Evolutionary conservation across 306 rosid genomes (phyloP).

Genomic region (Pachyrhizus erosus): DNA sequence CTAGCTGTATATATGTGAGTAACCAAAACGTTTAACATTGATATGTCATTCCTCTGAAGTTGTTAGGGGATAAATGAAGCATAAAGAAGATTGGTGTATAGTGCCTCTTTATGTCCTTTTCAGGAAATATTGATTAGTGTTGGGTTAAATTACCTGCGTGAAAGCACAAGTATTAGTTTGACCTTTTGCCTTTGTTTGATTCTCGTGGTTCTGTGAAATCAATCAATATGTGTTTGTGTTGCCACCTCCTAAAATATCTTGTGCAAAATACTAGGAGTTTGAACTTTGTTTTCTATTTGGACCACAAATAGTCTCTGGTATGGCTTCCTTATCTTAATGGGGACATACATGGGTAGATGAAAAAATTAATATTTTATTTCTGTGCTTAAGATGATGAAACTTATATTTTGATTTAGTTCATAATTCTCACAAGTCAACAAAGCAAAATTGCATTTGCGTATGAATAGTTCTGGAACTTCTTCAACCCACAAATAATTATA

Average conservation of each 20-base stretch:
- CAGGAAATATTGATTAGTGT: constrained; percentile 13
- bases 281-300: constrained; percentile 33
- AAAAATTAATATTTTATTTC: constrained; percentile 14
- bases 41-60: constrained; percentile 1
- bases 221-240: neutral
- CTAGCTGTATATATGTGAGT: constrained; percentile 1
- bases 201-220: constrained; percentile 25
- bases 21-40: constrained; percentile 16
- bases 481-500: neutral
- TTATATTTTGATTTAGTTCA: constrained; percentile 9
- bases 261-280: constrained; percentile 21
- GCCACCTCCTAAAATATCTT: neutral
- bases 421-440: constrained; percentile 8
- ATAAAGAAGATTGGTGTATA: neutral
- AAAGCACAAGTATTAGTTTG: constrained; percentile 7
- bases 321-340: constrained; percentile 16
- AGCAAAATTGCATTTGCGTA: neutral
- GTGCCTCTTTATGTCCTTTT: neutral
- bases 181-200: constrained; percentile 34
- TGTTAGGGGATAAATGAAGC: neutral
- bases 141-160: constrained; percentile 5
- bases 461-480: constrained; percentile 14
- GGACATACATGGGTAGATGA: constrained; percentile 1
- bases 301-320: neutral
- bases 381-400: constrained; percentile 5